A percentile compares a stretch with the other conserved stretches of the same genome.
These are phyloP conservation scores for Phaseolus coccineus DNA, from an alignment of 331 rosid species.

Conservation along the genomic window DNA sequence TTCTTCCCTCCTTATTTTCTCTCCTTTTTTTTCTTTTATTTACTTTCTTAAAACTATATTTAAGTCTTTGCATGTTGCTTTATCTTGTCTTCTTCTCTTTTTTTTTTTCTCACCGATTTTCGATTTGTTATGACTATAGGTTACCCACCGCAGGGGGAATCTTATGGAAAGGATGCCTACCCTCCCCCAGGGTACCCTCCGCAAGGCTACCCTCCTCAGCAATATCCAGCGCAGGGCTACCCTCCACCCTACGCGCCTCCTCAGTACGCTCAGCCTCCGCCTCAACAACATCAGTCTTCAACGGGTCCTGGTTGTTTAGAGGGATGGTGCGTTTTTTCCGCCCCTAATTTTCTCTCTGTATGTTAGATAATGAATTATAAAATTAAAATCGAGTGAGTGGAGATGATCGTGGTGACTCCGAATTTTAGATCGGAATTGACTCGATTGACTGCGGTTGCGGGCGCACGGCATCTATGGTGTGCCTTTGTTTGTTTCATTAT, in stretches of 20 bases:
- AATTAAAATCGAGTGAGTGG: no score
- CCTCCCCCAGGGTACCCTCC: slow-evolving; percentile 84
- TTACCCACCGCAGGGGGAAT: slow-evolving; percentile 58
- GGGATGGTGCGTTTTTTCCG: slow-evolving; percentile 70
- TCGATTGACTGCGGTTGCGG: neutral
- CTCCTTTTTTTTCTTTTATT: neutral
- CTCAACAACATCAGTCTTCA: slow-evolving; percentile 49
- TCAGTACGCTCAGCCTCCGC: slow-evolving; percentile 86
- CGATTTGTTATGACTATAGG: slow-evolving; percentile 37
- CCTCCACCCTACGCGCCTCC: slow-evolving; percentile 88
- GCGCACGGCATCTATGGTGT: no score
- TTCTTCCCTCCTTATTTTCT: neutral
- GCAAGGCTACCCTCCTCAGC: slow-evolving; percentile 77
- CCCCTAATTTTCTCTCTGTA: neutral
- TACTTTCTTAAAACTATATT: no score
- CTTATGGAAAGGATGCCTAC: slow-evolving; percentile 63
- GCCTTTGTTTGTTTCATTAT: no score
- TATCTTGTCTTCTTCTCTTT: neutral
- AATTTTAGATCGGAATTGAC: neutral
- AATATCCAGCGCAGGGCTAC: slow-evolving; percentile 71
- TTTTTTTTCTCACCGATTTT: neutral
- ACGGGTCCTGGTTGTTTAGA: slow-evolving; percentile 60
- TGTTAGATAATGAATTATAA: no score
- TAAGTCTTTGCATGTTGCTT: neutral
- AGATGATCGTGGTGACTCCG: neutral